Conservation (phyloP, 1,284 basidiomycete genomes). For the Boletus hoseneyae region DNA sequence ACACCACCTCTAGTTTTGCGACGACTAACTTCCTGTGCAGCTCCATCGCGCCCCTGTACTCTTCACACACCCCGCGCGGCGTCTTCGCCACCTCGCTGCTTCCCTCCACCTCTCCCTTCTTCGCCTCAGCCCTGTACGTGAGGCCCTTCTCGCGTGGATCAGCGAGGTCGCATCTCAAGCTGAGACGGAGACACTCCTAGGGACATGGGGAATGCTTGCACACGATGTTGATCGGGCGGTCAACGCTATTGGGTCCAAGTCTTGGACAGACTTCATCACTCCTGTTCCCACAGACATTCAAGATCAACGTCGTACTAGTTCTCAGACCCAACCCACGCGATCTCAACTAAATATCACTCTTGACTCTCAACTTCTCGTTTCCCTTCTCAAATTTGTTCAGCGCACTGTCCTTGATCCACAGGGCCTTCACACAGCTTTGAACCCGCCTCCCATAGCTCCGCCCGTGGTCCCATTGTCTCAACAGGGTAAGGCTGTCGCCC, state of each 20-base stretch:
- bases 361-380: slow-evolving; percentile 28
- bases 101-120: slow-evolving; percentile 71
- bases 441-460: slow-evolving; percentile 52
- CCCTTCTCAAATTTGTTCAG: slow-evolving; percentile 49
- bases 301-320: slow-evolving; percentile 10
- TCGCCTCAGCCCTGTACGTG: slow-evolving; percentile 44
- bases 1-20: slow-evolving; percentile 3
- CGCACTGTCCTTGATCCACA: slow-evolving; percentile 63
- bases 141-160: slow-evolving; percentile 59
- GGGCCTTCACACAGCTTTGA: slow-evolving; percentile 63
- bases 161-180: slow-evolving; percentile 50
- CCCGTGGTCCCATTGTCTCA: slow-evolving; percentile 2
- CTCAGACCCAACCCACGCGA: slow-evolving; percentile 1
- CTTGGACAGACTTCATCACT: slow-evolving; percentile 51
- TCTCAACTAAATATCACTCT: slow-evolving; percentile 12
- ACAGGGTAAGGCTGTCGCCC: slow-evolving; percentile 9
- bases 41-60: slow-evolving; percentile 83
- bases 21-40: slow-evolving; percentile 38
- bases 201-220: slow-evolving; percentile 75
- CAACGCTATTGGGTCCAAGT: slow-evolving; percentile 44
- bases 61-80: slow-evolving; percentile 78
- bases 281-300: slow-evolving; percentile 18
- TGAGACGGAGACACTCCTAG: slow-evolving; percentile 71
- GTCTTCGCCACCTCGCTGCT: slow-evolving; percentile 69
- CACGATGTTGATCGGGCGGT: slow-evolving; percentile 74